These are phyloP conservation scores for Sabuloglossum arenarium DNA, from an alignment of 495 filamentous ascomycete species.

Conservation along the genomic window DNA sequence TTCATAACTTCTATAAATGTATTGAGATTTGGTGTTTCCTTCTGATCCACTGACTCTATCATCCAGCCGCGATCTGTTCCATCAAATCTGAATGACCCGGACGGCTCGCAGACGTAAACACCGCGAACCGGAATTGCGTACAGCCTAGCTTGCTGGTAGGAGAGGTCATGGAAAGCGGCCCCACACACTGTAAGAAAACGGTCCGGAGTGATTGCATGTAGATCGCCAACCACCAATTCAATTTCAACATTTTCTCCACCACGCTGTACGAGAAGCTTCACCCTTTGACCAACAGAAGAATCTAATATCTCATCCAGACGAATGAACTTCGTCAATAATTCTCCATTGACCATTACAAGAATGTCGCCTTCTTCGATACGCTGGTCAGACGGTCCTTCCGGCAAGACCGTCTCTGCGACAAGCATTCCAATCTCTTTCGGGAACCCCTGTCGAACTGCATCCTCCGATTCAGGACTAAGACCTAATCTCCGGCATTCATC, in stretches of 20 bases:
- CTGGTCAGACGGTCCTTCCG: constrained; percentile 65
- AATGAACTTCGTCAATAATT: constrained; percentile 84
- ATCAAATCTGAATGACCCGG: constrained; percentile 88
- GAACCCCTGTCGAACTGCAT: constrained; percentile 54
- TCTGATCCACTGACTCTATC: constrained; percentile 78
- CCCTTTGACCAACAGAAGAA: constrained; percentile 52
- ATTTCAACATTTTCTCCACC: constrained; percentile 78
- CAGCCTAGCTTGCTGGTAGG: constrained; percentile 85
- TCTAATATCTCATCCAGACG: constrained; percentile 88
- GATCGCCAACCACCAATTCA: constrained; percentile 66
- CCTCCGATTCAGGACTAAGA: constrained; percentile 68
- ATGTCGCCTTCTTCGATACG: constrained; percentile 90
- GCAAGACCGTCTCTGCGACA: constrained; percentile 84
- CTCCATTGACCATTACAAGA: constrained; percentile 83
- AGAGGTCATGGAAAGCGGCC: constrained; percentile 83
- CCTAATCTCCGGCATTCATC: constrained; percentile 91
- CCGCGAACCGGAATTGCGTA: constrained; percentile 84
- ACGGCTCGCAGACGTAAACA: constrained; percentile 87
- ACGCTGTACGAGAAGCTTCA: constrained; percentile 63
- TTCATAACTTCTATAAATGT: constrained; percentile 86
- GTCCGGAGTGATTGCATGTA: constrained; percentile 89
- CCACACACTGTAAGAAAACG: constrained; percentile 87
- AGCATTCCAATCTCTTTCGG: constrained; percentile 93
- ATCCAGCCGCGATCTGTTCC: constrained; percentile 82
- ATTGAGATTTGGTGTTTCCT: constrained; percentile 66